A percentile compares a stretch with the other conserved stretches of the same genome.
Conservation (phyloP, 163 green algal species). For the Scenedesmus sp. region DNA sequence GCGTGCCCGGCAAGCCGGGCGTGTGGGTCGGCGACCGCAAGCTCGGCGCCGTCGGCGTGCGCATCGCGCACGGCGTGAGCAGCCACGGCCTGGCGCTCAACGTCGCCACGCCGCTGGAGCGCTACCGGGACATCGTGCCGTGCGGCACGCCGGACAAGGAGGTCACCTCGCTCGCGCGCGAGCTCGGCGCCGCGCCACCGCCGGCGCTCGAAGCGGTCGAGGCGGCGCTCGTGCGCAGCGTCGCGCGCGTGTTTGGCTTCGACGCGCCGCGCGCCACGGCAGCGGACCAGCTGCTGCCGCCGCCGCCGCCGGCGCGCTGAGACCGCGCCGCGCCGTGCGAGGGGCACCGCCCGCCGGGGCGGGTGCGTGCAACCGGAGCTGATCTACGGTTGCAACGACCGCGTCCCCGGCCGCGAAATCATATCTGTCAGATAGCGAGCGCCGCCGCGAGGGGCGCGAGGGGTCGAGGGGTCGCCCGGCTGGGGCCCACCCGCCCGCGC, state of each 20-base stretch:
- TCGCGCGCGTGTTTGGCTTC: neutral
- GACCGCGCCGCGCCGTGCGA: no score
- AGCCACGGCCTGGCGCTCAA: conserved; percentile 83
- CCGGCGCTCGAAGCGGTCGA: neutral
- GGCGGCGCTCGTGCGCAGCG: neutral
- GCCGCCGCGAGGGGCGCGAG: no score
- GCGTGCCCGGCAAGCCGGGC: conserved; percentile 79
- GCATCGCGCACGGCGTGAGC: conserved; percentile 84
- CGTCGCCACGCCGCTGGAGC: conserved; percentile 63
- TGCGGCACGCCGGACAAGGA: conserved; percentile 76
- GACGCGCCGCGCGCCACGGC: neutral
- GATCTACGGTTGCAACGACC: no score
- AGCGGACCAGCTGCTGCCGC: neutral
- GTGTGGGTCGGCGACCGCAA: conserved; percentile 96
- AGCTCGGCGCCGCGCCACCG: conserved; percentile 49
- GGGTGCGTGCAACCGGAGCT: no score
- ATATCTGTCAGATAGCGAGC: no score
- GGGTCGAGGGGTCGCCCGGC: no score
- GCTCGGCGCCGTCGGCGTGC: conserved; percentile 91
- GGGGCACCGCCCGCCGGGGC: no score
- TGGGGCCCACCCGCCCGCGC: no score
- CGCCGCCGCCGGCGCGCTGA: no score
- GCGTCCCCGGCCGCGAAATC: no score
- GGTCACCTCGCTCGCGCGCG: conserved; percentile 66
- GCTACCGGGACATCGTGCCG: conserved; percentile 78